Evolutionary conservation across 2,329 filamentous ascomycete genomes (phyloP).

Genomic region (Capronia coronata): DNA sequence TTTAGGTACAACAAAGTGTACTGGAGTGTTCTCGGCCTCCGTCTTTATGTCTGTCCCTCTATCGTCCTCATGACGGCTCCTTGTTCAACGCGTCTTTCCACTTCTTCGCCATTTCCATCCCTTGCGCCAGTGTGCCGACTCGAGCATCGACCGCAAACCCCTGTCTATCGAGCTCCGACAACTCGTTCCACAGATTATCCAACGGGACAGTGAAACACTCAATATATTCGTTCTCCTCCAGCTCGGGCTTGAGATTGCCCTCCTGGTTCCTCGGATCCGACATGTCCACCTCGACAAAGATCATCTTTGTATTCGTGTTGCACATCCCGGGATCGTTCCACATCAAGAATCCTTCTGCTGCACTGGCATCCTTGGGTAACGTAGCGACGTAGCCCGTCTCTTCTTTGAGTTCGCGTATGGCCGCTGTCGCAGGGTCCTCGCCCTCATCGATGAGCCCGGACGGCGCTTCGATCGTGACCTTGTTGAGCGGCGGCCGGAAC

Average conservation of each 20-base stretch:
- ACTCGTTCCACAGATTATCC: conserved; percentile 57
- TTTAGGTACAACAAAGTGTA: too few relatives aligned
- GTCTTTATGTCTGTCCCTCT: too few relatives aligned
- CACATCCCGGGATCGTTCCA: conserved; percentile 43
- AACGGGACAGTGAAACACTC: conserved; percentile 68
- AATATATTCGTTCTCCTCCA: conserved; percentile 78
- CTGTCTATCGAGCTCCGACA: conserved; percentile 58
- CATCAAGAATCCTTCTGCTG: conserved; percentile 27
- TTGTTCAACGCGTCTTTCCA: conserved; percentile 24
- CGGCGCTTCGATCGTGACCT: conserved; percentile 54
- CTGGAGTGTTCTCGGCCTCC: too few relatives aligned
- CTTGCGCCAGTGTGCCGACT: conserved; percentile 70
- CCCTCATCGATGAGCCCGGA: conserved; percentile 54
- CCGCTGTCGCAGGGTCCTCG: conserved; percentile 51
- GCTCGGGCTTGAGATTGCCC: conserved; percentile 55
- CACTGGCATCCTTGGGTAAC: conserved; percentile 22
- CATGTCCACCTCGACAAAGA: conserved; percentile 69
- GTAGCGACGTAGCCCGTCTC: conserved; percentile 57
- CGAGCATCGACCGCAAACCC: conserved; percentile 75
- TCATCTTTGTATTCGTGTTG: conserved; percentile 48
- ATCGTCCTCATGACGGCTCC: conserved; percentile 7
- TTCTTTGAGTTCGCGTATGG: conserved; percentile 54
- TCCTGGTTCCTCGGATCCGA: conserved; percentile 58
- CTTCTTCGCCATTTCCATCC: conserved; percentile 63
- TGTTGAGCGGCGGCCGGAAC: conserved; percentile 55